Evolutionary conservation across 495 filamentous ascomycete species (phyloP).

Genomic region (Aspergillus bertholletiae): DNA sequence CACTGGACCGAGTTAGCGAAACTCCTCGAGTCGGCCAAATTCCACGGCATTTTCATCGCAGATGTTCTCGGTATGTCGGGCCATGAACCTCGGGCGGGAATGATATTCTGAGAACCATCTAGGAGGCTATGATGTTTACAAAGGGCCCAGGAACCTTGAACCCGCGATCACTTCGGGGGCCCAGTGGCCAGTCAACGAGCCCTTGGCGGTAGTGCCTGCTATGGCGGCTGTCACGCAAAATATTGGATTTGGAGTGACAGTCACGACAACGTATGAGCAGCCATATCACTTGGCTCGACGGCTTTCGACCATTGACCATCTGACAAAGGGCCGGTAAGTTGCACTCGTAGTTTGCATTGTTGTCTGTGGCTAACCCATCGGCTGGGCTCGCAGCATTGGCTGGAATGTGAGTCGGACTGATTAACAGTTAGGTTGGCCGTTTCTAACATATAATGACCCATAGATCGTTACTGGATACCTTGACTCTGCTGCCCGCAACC

Average conservation of each 20-base stretch:
- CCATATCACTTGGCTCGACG: slow-evolving; percentile 66
- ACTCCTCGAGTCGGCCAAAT: slow-evolving; percentile 46
- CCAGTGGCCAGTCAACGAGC: slow-evolving; percentile 64
- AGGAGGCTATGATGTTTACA: slow-evolving; percentile 66
- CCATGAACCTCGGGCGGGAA: not conserved
- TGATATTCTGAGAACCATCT: not conserved
- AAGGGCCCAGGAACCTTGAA: slow-evolving; percentile 52
- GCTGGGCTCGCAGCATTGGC: slow-evolving; percentile 33
- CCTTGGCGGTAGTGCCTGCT: slow-evolving; percentile 38
- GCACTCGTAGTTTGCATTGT: too few species aligned
- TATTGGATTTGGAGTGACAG: slow-evolving; percentile 67
- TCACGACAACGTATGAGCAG: slow-evolving; percentile 66
- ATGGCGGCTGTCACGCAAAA: slow-evolving; percentile 55
- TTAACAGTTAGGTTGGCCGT: not conserved
- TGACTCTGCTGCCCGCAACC: slow-evolving; percentile 61
- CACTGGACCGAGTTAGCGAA: slow-evolving; percentile 50
- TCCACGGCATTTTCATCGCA: slow-evolving; percentile 57
- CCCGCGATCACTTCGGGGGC: slow-evolving; percentile 57
- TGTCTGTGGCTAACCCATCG: not conserved
- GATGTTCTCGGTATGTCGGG: slow-evolving; percentile 40
- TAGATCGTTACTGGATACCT: slow-evolving; percentile 65
- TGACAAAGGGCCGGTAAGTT: slow-evolving; percentile 57
- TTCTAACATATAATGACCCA: slow-evolving; percentile 1
- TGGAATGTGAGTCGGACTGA: slow-evolving; percentile 48
- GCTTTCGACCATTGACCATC: slow-evolving; percentile 63